Evolutionary conservation across 2,329 filamentous ascomycete species (phyloP), one percentile per base, ranked within the genome.

Genomic region (Drechslera avenae): DNA sequence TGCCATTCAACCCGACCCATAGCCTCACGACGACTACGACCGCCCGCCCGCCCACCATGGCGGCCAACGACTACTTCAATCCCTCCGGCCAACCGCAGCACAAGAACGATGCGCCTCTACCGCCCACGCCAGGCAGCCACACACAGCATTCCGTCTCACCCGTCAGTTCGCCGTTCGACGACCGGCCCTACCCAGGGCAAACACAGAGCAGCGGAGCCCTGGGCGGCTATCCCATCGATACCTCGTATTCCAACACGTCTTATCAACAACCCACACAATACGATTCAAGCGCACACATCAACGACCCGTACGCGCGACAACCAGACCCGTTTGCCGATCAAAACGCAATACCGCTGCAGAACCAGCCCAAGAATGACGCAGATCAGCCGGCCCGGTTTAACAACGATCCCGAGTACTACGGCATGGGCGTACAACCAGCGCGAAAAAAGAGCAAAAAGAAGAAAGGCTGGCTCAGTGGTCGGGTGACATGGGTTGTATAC

Each of bases 401-500:
- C 31, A 60, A 57, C 39, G 76, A 68, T 64, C 74, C 67, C 17
- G 76, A 79, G 50, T 71, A 73, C 42, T 71, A 72, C 28, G 53
- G 55, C 2, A 56, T 56, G 23, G 54, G 60, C 13, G 55, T 62
- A 18, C 54, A 58, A 16, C 52, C 52, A 3, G 32, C 17, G 31
- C 26, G 48, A 16, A 48, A 23, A 50, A 55, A 57, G 52, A 60
- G 52, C 23, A 63, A 64, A 56, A 74, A 73, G 64, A 78, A 78
- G 69, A 76, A 79, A 49, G 79, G 82, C 9, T 83, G 80, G 69
- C 84, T 85, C 57, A 78, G 72, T 39, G 82, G 81, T 49, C 79
- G 79, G 64, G 78, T 86, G 34, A 88, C 94, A 0, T 94, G 89
- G 82, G 85, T 96, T 5, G 89, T 91, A 28, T 97, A 93, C 72